Evolutionary conservation across 2,329 filamentous ascomycete species (phyloP), one percentile per base, ranked within the genome.

Genomic region (Bipolaris sorokiniana): DNA sequence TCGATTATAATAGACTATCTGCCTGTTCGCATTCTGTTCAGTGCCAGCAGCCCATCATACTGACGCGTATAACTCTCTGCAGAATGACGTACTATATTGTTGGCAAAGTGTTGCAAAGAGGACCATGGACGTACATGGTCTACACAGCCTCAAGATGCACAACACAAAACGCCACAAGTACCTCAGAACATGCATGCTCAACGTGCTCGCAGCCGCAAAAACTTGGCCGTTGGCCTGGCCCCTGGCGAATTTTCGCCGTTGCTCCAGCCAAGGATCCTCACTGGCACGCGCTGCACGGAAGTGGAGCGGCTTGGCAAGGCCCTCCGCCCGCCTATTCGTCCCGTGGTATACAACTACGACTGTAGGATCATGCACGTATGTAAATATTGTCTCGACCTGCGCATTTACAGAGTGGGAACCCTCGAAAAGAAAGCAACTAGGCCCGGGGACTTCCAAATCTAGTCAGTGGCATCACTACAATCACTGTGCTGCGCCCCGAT

Each of bases 241-340:
- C 13, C 13, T 36, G 45, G 45, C 4, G 15, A 48, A 7, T 48
- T 48, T 36, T 48, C 20, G 45, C 45, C 31, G 44, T 47, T 15
- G 11, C 18, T 23, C 13, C 2, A 20, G 5, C 33, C 11, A 33
- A 9, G 5, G 7, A 48, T 48, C 37, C 33, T 37, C 15, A 18
- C 45, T 33, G 33, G 45, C 18, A 20, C 15, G 26, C 23, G 37
- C 37, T 44, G 52, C 38, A 50, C 4, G 23, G 26, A 3, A 31
- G 46, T 51, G 38, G 46, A 18, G 22, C 18, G n/a, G 31, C 52
- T 33, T 37, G 13, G 13, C 31, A 50, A 33, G 11, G 31, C 36
- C n/a, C 38, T 41, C 31, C 38, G 31, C 16, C 51, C 41, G 28
- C 22, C 28, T 33, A 54, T 49, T 50, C 20, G 51, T 18, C 38